phyloP scores from a whole-genome alignment of 768 basidiomycete genomes.

The Leccinum incarnatum region DNA sequence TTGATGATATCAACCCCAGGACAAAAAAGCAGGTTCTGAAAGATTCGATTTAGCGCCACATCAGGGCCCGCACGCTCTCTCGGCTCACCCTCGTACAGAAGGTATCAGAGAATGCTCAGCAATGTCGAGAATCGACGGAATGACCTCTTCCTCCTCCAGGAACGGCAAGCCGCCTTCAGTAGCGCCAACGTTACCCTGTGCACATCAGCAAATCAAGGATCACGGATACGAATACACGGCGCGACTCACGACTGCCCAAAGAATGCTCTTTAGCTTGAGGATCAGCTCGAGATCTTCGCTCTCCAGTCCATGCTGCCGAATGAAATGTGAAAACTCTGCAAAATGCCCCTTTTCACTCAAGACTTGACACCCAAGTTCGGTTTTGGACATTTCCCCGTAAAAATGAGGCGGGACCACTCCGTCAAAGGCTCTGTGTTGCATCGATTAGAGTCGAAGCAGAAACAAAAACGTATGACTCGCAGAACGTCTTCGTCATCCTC shows the following conservation, averaged over 20 bases:
- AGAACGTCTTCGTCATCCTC: slow-evolving; percentile 69
- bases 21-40: slow-evolving; percentile 94
- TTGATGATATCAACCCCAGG: slow-evolving; percentile 88
- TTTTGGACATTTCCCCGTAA: slow-evolving; percentile 97
- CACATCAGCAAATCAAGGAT: slow-evolving; percentile 1
- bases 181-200: slow-evolving; percentile 90
- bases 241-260: slow-evolving; percentile 92
- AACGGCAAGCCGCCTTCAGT: slow-evolving; percentile 90
- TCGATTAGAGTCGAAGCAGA: slow-evolving; percentile 1
- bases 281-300: slow-evolving; percentile 81
- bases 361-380: slow-evolving; percentile 89
- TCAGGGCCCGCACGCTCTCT: neutral
- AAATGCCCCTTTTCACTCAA: slow-evolving; percentile 91
- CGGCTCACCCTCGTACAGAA: slow-evolving; percentile 87
- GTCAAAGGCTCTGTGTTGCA: slow-evolving; percentile 60
- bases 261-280: slow-evolving; percentile 86
- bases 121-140: slow-evolving; percentile 86
- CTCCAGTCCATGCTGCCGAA: slow-evolving; percentile 84
- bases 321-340: slow-evolving; percentile 84
- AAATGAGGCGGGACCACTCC: slow-evolving; percentile 92
- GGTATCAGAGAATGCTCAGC: slow-evolving; percentile 87
- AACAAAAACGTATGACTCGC: slow-evolving; percentile 33
- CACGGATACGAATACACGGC: neutral
- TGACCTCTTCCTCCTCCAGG: slow-evolving; percentile 92
- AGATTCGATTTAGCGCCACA: slow-evolving; percentile 11